Conservation (phyloP, 2,329 filamentous ascomycete species). For the Colletotrichum sp. region DNA sequence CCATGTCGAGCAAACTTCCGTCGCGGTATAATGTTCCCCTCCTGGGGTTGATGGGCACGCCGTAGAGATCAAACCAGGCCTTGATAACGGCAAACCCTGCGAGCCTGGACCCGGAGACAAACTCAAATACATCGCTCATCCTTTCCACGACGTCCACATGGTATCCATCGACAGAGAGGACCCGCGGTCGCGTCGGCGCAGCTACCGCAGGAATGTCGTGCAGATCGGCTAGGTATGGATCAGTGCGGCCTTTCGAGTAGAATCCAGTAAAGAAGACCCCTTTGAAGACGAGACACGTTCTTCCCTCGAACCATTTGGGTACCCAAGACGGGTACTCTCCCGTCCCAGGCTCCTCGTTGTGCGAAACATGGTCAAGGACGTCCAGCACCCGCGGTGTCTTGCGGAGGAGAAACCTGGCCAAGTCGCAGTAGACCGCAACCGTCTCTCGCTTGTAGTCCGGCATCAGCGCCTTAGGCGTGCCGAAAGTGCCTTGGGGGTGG, state of each 20-base stretch:
- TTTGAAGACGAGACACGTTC: not conserved
- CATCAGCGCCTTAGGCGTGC: conserved; percentile 5
- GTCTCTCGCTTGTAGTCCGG: conserved; percentile 19
- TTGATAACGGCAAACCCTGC: not conserved
- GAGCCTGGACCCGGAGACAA: not conserved
- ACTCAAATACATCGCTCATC: not conserved
- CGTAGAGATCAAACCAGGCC: not conserved
- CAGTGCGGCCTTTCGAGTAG: conserved; percentile 3
- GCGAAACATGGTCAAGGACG: conserved; percentile 18
- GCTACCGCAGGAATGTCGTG: conserved; percentile 1
- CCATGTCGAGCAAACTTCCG: conserved; percentile 8
- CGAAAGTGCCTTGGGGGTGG: conserved; percentile 2
- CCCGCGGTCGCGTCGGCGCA: not conserved
- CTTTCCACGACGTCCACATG: conserved; percentile 5
- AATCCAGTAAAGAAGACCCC: conserved; percentile 18
- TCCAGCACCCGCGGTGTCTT: conserved; percentile 17
- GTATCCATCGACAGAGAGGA: conserved; percentile 18
- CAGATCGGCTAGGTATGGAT: conserved; percentile 4
- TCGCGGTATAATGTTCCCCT: not conserved
- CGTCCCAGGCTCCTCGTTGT: conserved; percentile 5
- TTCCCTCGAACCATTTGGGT: conserved; percentile 21
- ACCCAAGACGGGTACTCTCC: conserved; percentile 22
- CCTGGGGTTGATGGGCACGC: not conserved
- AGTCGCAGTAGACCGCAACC: conserved; percentile 16
- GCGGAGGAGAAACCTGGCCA: conserved; percentile 20